phyloP scores from a whole-genome alignment of 352 stramenopile genomes.

The Aphanomyces stellatus region DNA sequence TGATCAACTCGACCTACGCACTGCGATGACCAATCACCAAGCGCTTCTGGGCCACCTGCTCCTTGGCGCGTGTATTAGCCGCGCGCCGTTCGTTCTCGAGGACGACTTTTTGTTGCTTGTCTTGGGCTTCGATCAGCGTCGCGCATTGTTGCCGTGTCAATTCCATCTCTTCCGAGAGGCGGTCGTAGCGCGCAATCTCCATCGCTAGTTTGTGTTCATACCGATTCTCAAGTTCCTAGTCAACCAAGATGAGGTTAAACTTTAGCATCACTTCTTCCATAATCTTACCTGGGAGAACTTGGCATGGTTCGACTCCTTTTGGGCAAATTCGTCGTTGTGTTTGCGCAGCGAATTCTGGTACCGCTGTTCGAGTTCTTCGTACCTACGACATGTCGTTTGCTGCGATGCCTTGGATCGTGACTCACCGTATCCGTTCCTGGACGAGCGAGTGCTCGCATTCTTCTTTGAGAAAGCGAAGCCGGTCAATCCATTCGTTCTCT shows the following conservation, averaged over 20 bases:
- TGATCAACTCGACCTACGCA: conserved; percentile 59
- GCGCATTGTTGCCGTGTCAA: conserved; percentile 84
- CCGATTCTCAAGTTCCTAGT: conserved; percentile 87
- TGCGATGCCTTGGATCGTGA: conserved; percentile 10
- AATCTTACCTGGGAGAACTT: conserved; percentile 27
- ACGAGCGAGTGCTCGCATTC: conserved; percentile 69
- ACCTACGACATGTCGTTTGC: conserved; percentile 28
- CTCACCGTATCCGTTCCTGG: conserved; percentile 44
- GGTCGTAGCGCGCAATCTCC: conserved; percentile 82
- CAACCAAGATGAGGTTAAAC: too few species aligned
- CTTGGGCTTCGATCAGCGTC: conserved; percentile 72
- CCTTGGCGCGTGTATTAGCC: conserved; percentile 53
- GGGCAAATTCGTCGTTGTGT: conserved; percentile 63
- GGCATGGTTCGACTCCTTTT: conserved; percentile 65
- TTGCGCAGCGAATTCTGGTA: conserved; percentile 63
- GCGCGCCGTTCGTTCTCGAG: conserved; percentile 59
- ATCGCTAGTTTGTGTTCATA: conserved; percentile 88
- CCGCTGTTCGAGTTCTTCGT: conserved; percentile 67
- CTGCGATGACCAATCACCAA: neutral
- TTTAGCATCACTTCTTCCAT: neutral
- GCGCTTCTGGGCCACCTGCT: conserved; percentile 27
- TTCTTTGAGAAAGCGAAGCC: conserved; percentile 65
- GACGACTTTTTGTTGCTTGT: conserved; percentile 48
- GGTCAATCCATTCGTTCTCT: conserved; percentile 83
- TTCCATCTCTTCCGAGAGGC: conserved; percentile 81